These are phyloP conservation scores for Ceratocystis papillata DNA, from an alignment of 2,329 filamentous ascomycete genomes.

Conservation along the genomic window DNA sequence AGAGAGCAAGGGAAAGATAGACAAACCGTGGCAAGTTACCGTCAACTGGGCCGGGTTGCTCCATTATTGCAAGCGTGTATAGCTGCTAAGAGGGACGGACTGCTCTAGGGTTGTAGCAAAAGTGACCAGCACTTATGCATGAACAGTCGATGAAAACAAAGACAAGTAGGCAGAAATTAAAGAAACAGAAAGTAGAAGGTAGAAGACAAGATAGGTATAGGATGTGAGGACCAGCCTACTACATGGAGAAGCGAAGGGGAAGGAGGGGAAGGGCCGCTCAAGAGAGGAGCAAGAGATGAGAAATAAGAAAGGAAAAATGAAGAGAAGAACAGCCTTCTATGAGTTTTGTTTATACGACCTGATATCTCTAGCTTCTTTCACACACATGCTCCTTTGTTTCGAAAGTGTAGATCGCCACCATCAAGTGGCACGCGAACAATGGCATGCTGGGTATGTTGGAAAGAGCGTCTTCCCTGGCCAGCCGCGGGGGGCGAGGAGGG, in stretches of 20 bases:
- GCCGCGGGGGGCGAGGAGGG: not conserved
- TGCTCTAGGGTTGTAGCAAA: conserved; percentile 3
- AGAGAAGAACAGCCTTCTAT: not conserved
- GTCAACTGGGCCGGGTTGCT: conserved; percentile 14
- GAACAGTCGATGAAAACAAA: not conserved
- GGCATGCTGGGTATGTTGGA: not conserved
- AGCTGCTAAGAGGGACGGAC: not conserved
- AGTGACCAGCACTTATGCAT: conserved; percentile 21
- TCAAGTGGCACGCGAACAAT: conserved; percentile 1
- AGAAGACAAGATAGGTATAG: not conserved
- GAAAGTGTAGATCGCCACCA: conserved; percentile 3
- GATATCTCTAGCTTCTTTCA: not conserved
- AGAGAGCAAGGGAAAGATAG: not conserved
- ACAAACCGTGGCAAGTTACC: conserved; percentile 15
- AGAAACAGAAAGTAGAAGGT: not conserved
- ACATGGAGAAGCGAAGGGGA: not conserved
- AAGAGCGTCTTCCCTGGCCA: not conserved
- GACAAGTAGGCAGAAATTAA: not conserved
- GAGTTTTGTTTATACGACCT: not conserved
- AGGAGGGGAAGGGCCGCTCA: not conserved
- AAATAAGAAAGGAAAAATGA: not conserved
- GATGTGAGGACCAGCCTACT: conserved; percentile 6
- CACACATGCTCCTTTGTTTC: conserved; percentile 1
- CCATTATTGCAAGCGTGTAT: conserved; percentile 2
- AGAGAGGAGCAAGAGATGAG: not conserved